Base-by-base conservation (phyloP, 2,329 filamentous ascomycete species). In the Penicillium expansum region DNA sequence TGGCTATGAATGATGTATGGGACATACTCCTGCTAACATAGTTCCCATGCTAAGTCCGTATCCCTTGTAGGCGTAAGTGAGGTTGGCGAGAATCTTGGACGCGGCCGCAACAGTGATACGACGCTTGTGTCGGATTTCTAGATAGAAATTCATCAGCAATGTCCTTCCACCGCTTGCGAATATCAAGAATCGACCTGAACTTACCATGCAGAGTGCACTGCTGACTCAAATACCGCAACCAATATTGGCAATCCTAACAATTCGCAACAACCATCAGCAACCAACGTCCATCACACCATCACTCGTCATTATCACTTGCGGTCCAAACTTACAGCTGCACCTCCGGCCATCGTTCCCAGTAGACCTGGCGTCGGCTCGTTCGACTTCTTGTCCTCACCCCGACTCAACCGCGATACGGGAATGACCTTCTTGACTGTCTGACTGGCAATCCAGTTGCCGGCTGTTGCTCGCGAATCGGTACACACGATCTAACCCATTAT, bases 381-480 rank as follows among this genome's bases (percentile, higher is more conserved):
- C 8, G 67, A 58, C 14, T 66, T 61, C 67, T 73, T 74, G 61
- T 75, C 72, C 59, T 73, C 70, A 51, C 69, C 71, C 52, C 72
- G 68, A 56, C 72, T 75, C 71, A 75, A 67, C 55, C 72, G 70
- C 54, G 73, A 75, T 38, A 75, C 73, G 27, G 73, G 73, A 73
- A 99, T 97, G 67, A 99, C 94, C 84, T 99, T 99, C 87, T 99
- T 99, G 73, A 99, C 94, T 52, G 94, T 99, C 83, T 99, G 94
- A 79, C 91, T 96, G 65, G 94, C 94, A 78, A 99, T 99, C 94
- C 94, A 99, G 85, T 94, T 95, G 71, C 94, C 94, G 30, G 94
- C 93, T 47, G 94, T 96, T 59, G 94, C 94, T 79, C 94, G 87
- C 59, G 94, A 99, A 80, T 99, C 94, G 58, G 94, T 99, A 53